These are phyloP conservation scores for Cronartium ribicola DNA, from an alignment of 1,284 basidiomycete species.

Conservation along the genomic window DNA sequence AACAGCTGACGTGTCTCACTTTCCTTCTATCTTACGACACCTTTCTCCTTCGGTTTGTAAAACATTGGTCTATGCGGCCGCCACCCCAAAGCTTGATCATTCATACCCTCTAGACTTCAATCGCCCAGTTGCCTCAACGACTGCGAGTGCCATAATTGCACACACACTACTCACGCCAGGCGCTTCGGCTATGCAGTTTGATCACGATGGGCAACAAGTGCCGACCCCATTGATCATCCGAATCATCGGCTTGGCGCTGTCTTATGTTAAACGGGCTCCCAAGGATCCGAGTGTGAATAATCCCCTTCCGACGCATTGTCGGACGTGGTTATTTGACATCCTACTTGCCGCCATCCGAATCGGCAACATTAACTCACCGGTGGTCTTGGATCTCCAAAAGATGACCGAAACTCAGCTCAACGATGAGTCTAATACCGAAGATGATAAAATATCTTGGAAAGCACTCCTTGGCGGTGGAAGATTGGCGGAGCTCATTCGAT, in stretches of 20 bases:
- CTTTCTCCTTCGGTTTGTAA: conserved; percentile 14
- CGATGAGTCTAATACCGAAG: conserved; percentile 13
- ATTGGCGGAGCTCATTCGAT: conserved; percentile 22
- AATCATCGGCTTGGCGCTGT: conserved; percentile 14
- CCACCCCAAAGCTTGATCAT: background rate
- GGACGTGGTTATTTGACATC: conserved; percentile 12
- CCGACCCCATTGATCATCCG: background rate
- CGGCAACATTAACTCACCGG: conserved; percentile 16
- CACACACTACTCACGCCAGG: conserved; percentile 30
- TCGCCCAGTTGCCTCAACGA: background rate
- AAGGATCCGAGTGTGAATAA: background rate
- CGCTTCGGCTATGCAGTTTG: background rate
- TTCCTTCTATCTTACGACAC: conserved; percentile 31
- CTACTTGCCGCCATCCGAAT: conserved; percentile 22
- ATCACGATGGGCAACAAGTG: background rate
- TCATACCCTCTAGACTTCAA: background rate
- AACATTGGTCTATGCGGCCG: background rate
- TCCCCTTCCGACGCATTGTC: background rate
- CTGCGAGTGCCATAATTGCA: conserved; percentile 8
- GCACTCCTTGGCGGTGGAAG: conserved; percentile 25
- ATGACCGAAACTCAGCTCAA: background rate
- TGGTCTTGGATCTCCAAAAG: background rate
- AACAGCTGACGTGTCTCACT: background rate
- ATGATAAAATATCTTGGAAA: conserved; percentile 36
- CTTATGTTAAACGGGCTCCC: background rate